Evolutionary conservation across 2,329 filamentous ascomycete genomes (phyloP).

Genomic region (Ploettnerulaceae sp.): DNA sequence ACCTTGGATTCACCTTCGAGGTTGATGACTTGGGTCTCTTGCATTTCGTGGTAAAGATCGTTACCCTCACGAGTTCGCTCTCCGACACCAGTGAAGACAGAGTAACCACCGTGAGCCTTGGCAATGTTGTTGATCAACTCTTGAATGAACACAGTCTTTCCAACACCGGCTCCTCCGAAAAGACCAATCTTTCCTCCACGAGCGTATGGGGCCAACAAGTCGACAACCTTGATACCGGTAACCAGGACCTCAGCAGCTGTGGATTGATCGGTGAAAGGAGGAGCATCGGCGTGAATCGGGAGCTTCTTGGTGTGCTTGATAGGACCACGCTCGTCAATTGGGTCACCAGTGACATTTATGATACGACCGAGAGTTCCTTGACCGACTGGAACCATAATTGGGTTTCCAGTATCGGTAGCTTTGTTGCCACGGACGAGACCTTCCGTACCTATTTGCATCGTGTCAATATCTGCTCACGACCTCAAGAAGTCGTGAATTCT

Average conservation of each 20-base stretch:
- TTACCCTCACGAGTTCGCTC: constrained; percentile 99
- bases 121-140: constrained; percentile 99
- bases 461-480: constrained; percentile 24
- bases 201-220: constrained; percentile 96
- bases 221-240: constrained; percentile 99
- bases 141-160: constrained; percentile 99
- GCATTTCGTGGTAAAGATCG: constrained; percentile 99
- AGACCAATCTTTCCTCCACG: constrained; percentile 99
- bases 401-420: constrained; percentile 82
- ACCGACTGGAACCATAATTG: constrained; percentile 96
- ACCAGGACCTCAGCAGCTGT: constrained; percentile 94
- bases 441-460: constrained; percentile 72
- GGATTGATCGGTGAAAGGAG: constrained; percentile 90
- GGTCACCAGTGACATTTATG: constrained; percentile 99
- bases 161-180: constrained; percentile 99
- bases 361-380: constrained; percentile 93
- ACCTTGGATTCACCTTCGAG: constrained; percentile 99
- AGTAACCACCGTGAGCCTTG: constrained; percentile 99
- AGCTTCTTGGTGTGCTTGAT: constrained; percentile 86
- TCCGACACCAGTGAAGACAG: constrained; percentile 99
- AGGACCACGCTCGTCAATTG: constrained; percentile 98
- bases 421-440: constrained; percentile 92
- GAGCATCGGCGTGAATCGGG: constrained; percentile 93
- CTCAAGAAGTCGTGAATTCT: constrained; percentile 34
- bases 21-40: constrained; percentile 99